Base-by-base conservation (phyloP, 2,329 filamentous ascomycete species). In the Xylariomycetidae sp. region DNA sequence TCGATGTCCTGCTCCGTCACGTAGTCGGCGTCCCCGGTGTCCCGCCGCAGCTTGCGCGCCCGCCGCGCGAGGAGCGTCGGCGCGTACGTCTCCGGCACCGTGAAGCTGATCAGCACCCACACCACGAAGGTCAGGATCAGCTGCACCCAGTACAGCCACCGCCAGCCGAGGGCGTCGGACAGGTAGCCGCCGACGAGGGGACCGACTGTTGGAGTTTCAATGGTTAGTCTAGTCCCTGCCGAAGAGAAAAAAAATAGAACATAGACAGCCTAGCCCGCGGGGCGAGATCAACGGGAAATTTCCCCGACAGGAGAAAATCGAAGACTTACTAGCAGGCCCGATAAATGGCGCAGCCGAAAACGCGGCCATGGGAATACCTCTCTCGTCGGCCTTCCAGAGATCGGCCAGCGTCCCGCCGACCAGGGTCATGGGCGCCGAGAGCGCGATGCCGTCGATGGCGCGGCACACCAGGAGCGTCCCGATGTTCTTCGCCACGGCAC, bases 141-240 rank as follows among this genome's bases (percentile, higher is more conserved):
- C 53, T 90, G 86, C 47, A 94, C 76, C 82, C 85, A 90, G 65
- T 92, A 92, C 0, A 92, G 67, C 85, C 85, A 92, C 45, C 86
- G 67, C 87, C 87, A 92, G 23, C 82, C 82, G 1, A 68, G 62
- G 1, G 73, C 74, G 46, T 88, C 82, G 6, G 74, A 72, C 2
- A 92, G 67, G 54, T 80, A 94, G 9, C 86, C 88, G 45, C 88
- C 88, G 6, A 82, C 72, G 1, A 94, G 70, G 6, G 84, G 83
- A 40, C 83, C 83, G 44, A 85, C 64, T 69, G 30, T 25, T n/a
- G 26, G 12, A 6, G 8, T n/a, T 23, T 23, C 8, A 23, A 8
- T 23, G n/a, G 20, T 8, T 23, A 23, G 20, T 8, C 8, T 23
- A 23, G n/a, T 23, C n/a, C n/a, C 8, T 23, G n/a, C 8, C n/a